Evolutionary conservation across 495 filamentous ascomycete species (phyloP), one percentile per base, ranked within the genome.

Genomic region (Durotheca rogersii): DNA sequence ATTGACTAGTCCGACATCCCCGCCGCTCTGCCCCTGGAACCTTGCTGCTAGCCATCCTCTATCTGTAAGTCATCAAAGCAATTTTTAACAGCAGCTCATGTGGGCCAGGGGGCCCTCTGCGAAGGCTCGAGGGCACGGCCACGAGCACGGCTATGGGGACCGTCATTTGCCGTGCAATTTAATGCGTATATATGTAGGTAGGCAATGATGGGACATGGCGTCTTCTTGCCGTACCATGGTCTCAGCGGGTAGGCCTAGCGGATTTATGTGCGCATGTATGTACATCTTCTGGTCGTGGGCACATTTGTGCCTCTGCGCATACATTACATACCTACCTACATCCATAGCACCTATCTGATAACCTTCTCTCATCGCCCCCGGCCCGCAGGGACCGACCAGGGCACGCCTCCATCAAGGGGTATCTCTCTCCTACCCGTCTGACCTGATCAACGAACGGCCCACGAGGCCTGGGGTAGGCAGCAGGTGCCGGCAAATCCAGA

Each of bases 391-490:
- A 53, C 30, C 16, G 33, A 44, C 43, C 27, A 58, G 43, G 43
- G 34, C 16, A 9, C 4, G 4, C 9, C 4, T 14, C 12, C 12
- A 39, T 30, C 43, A 58, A 36, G 41, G 49, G 55, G n/a, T n/a
- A n/a, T n/a, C n/a, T n/a, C n/a, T n/a, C n/a, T 50, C 47, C 45
- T 48, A 33, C 19, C 23, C 23, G 35, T 17, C 45, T 42, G 23
- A 14, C 36, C 12, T 54, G 23, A 43, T 43, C 41, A 59, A 39
- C 31, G 11, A 39, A 41, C 27, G 44, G 18, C 40, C 44, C 45
- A 59, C 14, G 40, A 15, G 32, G 36, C 49, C 49, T 58, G 39
- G 50, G 55, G 49, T 50, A 58, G n/a, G 31, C 40, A 39, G 49
- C 29, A 47, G 14, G 44, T 48, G 53, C 34, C 40, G 38, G 32